Conservation (phyloP, 208 protist species). For the Balamuthia mandrillaris region DNA sequence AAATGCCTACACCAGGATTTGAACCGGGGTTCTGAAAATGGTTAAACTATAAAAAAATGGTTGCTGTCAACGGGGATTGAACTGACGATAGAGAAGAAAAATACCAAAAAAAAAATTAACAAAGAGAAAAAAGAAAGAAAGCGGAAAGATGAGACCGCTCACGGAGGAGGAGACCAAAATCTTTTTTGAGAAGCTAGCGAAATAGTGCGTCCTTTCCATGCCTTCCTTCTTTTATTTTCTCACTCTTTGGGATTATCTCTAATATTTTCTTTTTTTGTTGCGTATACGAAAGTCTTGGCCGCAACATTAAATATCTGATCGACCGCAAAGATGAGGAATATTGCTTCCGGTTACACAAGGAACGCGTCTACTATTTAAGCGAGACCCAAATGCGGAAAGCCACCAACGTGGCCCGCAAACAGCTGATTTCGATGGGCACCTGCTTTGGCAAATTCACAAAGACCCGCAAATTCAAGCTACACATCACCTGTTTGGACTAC, state of each 20-base stretch:
- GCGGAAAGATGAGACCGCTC: conserved; percentile 75
- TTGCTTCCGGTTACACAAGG: conserved; percentile 80
- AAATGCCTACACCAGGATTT: no score
- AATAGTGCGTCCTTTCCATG: conserved; percentile 59
- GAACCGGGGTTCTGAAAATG: no score
- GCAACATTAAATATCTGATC: conserved; percentile 77
- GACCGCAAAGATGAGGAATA: conserved; percentile 78
- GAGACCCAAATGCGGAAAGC: conserved; percentile 60
- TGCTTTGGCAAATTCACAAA: conserved; percentile 87
- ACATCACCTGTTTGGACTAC: conserved; percentile 81
- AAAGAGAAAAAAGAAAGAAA: background rate
- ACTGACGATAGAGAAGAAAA: no score
- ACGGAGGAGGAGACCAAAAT: conserved; percentile 81
- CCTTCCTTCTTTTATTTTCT: background rate
- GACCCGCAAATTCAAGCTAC: conserved; percentile 78
- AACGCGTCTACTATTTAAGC: conserved; percentile 84
- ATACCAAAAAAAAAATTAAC: no score
- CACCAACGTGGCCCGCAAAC: conserved; percentile 62
- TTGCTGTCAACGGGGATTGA: no score
- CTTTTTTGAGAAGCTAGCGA: conserved; percentile 85
- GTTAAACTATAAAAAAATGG: no score
- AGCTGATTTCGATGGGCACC: conserved; percentile 70
- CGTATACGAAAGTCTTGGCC: conserved; percentile 69
- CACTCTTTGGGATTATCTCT: background rate
- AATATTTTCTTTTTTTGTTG: background rate